phyloP scores from a whole-genome alignment of 768 basidiomycete genomes.

The Tylopilus plumbeoviolaceoides region DNA sequence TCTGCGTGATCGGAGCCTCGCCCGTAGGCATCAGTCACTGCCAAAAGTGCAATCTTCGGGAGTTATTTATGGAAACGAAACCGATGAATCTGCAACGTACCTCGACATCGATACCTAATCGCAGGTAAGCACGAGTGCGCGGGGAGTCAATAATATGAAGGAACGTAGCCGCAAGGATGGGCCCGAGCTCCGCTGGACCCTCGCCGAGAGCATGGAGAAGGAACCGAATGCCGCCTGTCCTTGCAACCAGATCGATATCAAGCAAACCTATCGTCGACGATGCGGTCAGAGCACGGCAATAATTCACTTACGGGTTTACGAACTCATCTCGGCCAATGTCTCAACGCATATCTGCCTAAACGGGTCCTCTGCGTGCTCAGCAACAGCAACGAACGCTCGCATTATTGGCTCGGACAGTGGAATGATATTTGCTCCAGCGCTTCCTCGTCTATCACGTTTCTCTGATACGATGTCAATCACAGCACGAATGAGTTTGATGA shows the following conservation, averaged over 20 bases:
- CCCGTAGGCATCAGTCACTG: conserved; percentile 90
- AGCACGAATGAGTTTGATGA: conserved; percentile 80
- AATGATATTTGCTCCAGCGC: conserved; percentile 41
- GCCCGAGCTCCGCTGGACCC: conserved; percentile 78
- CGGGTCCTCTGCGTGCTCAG: conserved; percentile 89
- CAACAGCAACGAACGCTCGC: conserved; percentile 87
- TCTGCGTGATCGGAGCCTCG: conserved; percentile 77
- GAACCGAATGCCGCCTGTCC: conserved; percentile 81
- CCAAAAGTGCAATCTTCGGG: conserved; percentile 73
- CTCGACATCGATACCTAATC: conserved; percentile 86
- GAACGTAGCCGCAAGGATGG: conserved; percentile 75
- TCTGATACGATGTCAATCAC: conserved; percentile 75
- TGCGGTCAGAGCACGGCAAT: conserved; percentile 7
- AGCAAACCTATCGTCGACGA: conserved; percentile 60
- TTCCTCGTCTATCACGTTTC: conserved; percentile 40
- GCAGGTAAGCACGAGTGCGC: conserved; percentile 69
- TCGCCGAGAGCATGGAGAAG: conserved; percentile 87
- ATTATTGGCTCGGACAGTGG: conserved; percentile 74
- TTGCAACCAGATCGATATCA: conserved; percentile 77
- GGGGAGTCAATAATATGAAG: conserved; percentile 85
- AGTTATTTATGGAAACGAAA: neutral
- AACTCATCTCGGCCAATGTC: conserved; percentile 87
- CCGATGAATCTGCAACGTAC: conserved; percentile 37
- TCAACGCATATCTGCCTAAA: conserved; percentile 79
- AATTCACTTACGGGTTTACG: conserved; percentile 26